phyloP scores from a whole-genome alignment of 2,329 filamentous ascomycete species.

The Chaetomiaceae sp. region DNA sequence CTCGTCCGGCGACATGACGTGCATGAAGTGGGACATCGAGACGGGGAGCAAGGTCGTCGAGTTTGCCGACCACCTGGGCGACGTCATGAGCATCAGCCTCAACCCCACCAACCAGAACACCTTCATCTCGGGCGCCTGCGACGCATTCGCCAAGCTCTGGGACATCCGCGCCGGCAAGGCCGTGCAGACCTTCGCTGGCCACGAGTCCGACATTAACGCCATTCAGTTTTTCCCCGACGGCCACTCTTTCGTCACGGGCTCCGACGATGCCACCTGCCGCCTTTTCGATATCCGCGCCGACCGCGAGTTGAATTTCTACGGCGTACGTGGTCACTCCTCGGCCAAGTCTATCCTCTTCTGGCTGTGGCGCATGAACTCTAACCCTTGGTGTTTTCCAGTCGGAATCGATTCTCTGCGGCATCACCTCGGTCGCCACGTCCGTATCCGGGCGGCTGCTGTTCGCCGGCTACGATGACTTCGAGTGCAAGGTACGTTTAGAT shows the following conservation, averaged over 20 bases:
- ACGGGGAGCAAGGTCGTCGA: constrained; percentile 95
- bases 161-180: constrained; percentile 98
- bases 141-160: constrained; percentile 98
- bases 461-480: constrained; percentile 97
- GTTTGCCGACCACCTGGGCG: constrained; percentile 95
- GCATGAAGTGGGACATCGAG: constrained; percentile 99
- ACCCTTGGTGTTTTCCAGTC: constrained; percentile 51
- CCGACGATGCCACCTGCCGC: constrained; percentile 93
- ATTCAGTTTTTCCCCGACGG: constrained; percentile 99
- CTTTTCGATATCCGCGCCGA: constrained; percentile 97
- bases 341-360: constrained; percentile 18
- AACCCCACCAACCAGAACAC: constrained; percentile 99
- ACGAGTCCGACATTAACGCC: constrained; percentile 98
- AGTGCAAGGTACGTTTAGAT: constrained; percentile 82
- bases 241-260: constrained; percentile 96
- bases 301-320: constrained; percentile 64
- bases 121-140: constrained; percentile 98
- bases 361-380: constrained; percentile 1
- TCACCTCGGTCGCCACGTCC: constrained; percentile 96
- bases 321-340: constrained; percentile 55
- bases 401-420: constrained; percentile 93
- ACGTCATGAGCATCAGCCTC: constrained; percentile 99
- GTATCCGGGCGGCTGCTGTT: constrained; percentile 93
- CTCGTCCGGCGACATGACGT: constrained; percentile 98
- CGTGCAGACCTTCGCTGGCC: constrained; percentile 95